Evolutionary conservation across 768 basidiomycete species (phyloP).

Genomic region (Amanita pseudoporphyria): DNA sequence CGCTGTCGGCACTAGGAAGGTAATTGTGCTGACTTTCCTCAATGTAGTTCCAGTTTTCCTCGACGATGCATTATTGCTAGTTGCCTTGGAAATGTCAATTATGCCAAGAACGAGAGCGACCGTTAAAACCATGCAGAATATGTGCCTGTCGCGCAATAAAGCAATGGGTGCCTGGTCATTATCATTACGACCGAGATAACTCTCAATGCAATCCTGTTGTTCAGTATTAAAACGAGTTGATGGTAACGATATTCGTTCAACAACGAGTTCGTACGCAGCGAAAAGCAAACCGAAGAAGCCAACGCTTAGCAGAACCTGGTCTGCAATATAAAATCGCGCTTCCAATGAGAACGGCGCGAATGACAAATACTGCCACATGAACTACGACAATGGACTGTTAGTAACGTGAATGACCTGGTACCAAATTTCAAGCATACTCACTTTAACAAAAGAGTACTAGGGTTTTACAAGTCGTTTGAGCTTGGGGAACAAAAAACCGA

Average conservation of each 20-base stretch:
- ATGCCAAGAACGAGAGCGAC: conserved; percentile 27
- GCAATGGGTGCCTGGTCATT: neutral
- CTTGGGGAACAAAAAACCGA: conserved; percentile 16
- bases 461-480: conserved; percentile 16
- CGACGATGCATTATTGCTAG: conserved; percentile 8
- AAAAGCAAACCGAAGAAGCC: conserved; percentile 36
- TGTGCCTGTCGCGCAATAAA: conserved; percentile 18
- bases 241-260: conserved; percentile 18
- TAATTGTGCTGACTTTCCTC: conserved; percentile 22
- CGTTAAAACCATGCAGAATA: conserved; percentile 21
- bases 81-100: conserved; percentile 15
- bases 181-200: neutral
- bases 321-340: conserved; percentile 25
- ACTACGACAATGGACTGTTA: conserved; percentile 17
- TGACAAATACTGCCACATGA: conserved; percentile 28
- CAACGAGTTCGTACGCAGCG: conserved; percentile 29
- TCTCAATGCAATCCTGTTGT: neutral
- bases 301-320: conserved; percentile 28
- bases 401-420: neutral
- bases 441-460: conserved; percentile 29
- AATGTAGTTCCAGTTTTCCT: conserved; percentile 16
- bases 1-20: conserved; percentile 29
- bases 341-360: conserved; percentile 28
- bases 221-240: neutral
- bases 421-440: conserved; percentile 14